A percentile compares a stretch with the other conserved stretches of the same genome.
Evolutionary conservation across 495 filamentous ascomycete genomes (phyloP).

Genomic region (Tuber umbilicatum): DNA sequence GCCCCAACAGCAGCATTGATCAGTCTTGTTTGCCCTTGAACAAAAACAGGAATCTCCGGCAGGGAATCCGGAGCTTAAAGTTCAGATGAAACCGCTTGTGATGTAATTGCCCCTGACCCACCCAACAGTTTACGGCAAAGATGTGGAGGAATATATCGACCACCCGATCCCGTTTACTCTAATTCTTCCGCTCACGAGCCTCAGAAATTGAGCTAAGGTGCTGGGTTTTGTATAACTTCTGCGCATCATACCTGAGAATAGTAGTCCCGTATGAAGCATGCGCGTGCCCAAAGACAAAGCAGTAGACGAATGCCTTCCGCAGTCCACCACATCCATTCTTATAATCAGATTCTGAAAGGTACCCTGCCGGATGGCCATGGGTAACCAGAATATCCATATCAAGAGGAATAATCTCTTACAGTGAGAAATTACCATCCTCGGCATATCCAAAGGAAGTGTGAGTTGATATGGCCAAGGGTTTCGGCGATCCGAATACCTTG

Average conservation of each 20-base stretch:
- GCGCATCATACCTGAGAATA: conserved; percentile 52
- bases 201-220: background rate
- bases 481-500: conserved; percentile 29
- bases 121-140: background rate
- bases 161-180: background rate
- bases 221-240: conserved; percentile 11
- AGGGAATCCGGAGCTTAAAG: too few species aligned
- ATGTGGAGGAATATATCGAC: background rate
- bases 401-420: conserved; percentile 55
- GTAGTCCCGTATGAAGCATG: conserved; percentile 60
- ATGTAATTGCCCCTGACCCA: background rate
- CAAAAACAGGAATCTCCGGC: background rate
- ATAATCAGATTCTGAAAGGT: conserved; percentile 60
- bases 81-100: too few species aligned
- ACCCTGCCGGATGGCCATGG: conserved; percentile 66
- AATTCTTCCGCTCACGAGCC: background rate
- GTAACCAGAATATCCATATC: conserved; percentile 80
- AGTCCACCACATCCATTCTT: conserved; percentile 69
- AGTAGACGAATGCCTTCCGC: conserved; percentile 64
- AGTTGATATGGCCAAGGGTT: conserved; percentile 3
- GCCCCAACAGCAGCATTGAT: background rate
- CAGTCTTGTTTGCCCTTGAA: background rate
- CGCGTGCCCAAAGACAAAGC: conserved; percentile 78
- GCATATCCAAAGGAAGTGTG: conserved; percentile 11
- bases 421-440: conserved; percentile 31